A percentile compares a stretch with the other conserved stretches of the same genome.
phyloP scores from a whole-genome alignment of 768 basidiomycete genomes.

The Tricholoma furcatifolium region DNA sequence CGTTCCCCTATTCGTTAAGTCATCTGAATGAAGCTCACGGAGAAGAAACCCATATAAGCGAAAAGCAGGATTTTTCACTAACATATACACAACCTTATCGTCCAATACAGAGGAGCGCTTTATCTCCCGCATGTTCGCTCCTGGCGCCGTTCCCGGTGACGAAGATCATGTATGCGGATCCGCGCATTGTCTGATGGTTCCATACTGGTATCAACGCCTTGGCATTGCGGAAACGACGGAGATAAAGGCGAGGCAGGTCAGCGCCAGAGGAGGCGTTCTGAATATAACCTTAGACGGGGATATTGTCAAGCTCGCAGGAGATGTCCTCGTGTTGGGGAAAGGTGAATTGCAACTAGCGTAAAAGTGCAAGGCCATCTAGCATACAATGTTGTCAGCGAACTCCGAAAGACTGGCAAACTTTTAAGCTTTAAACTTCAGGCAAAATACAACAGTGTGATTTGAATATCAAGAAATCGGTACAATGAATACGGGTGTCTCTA shows the following conservation, averaged over 20 bases:
- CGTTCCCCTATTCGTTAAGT: not conserved
- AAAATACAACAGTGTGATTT: too few species aligned
- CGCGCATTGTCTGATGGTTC: slow-evolving; percentile 41
- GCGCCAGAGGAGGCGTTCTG: slow-evolving; percentile 40
- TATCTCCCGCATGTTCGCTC: slow-evolving; percentile 52
- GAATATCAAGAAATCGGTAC: too few species aligned
- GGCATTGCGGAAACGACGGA: slow-evolving; percentile 24
- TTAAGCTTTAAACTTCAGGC: too few species aligned
- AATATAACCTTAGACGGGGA: slow-evolving; percentile 36
- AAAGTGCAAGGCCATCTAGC: not conserved
- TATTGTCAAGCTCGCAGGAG: slow-evolving; percentile 33
- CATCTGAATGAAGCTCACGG: not conserved
- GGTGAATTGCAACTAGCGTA: slow-evolving; percentile 20
- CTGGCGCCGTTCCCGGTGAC: slow-evolving; percentile 20
- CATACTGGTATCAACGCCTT: slow-evolving; percentile 44
- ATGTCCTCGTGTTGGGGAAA: slow-evolving; percentile 30
- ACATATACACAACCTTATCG: slow-evolving; percentile 38
- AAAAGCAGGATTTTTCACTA: slow-evolving; percentile 30
- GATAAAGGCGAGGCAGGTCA: slow-evolving; percentile 50
- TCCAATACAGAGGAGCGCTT: slow-evolving; percentile 34
- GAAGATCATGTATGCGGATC: slow-evolving; percentile 39
- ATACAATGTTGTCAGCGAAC: too few species aligned
- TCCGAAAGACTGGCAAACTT: too few species aligned
- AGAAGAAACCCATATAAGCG: slow-evolving; percentile 18
- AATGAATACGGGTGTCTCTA: too few species aligned